phyloP scores from a whole-genome alignment of 192 early-diverging fungal genomes.

The Jimgerdemannia lactiflua region DNA sequence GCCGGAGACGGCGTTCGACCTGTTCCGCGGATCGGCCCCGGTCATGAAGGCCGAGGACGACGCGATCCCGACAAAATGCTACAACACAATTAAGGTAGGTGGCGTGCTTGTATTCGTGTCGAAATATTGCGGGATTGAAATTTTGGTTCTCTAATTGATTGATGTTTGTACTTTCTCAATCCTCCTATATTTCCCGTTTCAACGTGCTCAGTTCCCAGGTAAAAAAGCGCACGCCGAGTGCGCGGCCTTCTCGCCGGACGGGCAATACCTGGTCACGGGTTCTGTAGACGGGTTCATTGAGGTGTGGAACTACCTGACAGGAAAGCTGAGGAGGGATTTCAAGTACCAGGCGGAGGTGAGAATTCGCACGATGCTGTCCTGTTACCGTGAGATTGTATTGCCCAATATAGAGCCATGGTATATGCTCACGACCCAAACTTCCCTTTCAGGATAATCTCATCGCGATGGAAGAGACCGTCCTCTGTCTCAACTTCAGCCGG shows the following conservation, averaged over 20 bases:
- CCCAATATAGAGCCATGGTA: neutral
- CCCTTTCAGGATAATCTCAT: conserved; percentile 72
- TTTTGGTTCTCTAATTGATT: neutral
- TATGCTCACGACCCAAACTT: neutral
- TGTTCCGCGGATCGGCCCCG: conserved; percentile 73
- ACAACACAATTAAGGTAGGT: conserved; percentile 80
- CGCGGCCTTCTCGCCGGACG: conserved; percentile 79
- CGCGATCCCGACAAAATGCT: conserved; percentile 60
- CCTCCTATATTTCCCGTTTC: neutral
- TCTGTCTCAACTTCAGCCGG: conserved; percentile 72
- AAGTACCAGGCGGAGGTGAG: conserved; percentile 85
- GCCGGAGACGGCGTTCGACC: conserved; percentile 68
- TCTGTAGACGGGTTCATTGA: conserved; percentile 95
- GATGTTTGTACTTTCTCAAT: neutral
- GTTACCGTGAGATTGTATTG: neutral
- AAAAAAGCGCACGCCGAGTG: conserved; percentile 81
- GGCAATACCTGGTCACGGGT: conserved; percentile 83
- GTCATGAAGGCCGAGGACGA: conserved; percentile 70
- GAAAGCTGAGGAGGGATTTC: conserved; percentile 85
- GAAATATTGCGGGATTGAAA: too few species aligned
- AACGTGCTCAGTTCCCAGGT: conserved; percentile 62
- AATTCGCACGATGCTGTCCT: neutral
- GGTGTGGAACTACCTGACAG: conserved; percentile 91
- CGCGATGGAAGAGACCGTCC: conserved; percentile 86
- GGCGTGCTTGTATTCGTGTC: too few species aligned